Percentiles rank a stretch among this genome's conserved stretches.
phyloP scores from a whole-genome alignment of 1,284 basidiomycete genomes.

The Cryptococcus wingfieldii region DNA sequence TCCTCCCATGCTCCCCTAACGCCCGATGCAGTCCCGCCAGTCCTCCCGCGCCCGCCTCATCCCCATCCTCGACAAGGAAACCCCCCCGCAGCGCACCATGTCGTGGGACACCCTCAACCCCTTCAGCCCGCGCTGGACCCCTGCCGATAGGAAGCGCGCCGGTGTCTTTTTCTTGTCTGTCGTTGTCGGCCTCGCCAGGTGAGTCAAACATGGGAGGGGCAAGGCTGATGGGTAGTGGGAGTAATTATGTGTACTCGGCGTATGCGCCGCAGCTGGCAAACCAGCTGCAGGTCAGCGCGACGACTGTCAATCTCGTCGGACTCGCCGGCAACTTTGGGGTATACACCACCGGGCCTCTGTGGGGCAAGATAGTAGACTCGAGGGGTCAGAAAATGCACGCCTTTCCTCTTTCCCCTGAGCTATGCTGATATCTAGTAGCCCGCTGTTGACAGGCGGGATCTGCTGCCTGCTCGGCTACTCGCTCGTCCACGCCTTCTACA shows the following conservation, averaged over 20 bases:
- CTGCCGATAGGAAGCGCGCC: constrained; percentile 6
- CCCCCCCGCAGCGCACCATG: neutral
- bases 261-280: constrained; percentile 74
- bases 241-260: constrained; percentile 53
- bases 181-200: constrained; percentile 24
- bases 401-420: neutral
- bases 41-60: neutral
- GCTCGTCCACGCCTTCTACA: constrained; percentile 62
- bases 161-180: constrained; percentile 13
- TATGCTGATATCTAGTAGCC: constrained; percentile 13
- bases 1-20: too few relatives aligned
- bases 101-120: neutral
- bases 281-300: constrained; percentile 66
- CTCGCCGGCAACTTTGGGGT: constrained; percentile 46
- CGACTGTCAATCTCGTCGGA: constrained; percentile 68
- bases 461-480: constrained; percentile 62
- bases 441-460: constrained; percentile 51
- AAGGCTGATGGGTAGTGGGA: constrained; percentile 9
- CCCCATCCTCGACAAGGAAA: neutral
- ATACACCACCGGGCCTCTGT: constrained; percentile 45
- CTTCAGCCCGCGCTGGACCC: constrained; percentile 7
- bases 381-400: constrained; percentile 58
- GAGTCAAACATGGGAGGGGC: neutral
- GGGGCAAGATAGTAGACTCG: constrained; percentile 64
- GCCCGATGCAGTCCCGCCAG: neutral